phyloP scores from a whole-genome alignment of 768 basidiomycete genomes.

The Boletus rex-veris region DNA sequence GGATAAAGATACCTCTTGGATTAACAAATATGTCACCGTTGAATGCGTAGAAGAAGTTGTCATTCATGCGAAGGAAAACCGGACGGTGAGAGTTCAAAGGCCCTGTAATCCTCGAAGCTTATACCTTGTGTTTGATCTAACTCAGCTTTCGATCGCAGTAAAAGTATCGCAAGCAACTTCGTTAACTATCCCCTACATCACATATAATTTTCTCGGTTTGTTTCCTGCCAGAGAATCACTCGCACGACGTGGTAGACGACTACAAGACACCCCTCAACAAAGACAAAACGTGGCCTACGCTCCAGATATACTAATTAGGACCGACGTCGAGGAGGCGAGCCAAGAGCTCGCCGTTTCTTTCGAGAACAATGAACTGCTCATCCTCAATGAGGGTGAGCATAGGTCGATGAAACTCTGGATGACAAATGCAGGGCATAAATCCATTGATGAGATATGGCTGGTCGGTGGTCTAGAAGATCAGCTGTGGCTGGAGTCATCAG shows the following conservation, averaged over 20 bases:
- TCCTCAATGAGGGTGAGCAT: constrained; percentile 68
- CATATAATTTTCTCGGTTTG: constrained; percentile 70
- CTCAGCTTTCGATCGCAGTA: constrained; percentile 61
- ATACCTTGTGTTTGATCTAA: neutral
- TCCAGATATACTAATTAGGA: constrained; percentile 56
- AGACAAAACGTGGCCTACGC: constrained; percentile 68
- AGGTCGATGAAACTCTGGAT: constrained; percentile 53
- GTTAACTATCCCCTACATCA: constrained; percentile 53
- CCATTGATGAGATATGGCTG: constrained; percentile 70
- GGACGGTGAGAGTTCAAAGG: constrained; percentile 45
- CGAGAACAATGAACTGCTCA: constrained; percentile 48
- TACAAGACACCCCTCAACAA: constrained; percentile 73
- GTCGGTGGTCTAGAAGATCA: constrained; percentile 58
- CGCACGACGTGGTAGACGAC: constrained; percentile 64
- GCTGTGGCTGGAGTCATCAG: constrained; percentile 46
- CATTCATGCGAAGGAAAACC: constrained; percentile 61
- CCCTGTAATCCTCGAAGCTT: neutral
- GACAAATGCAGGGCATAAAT: constrained; percentile 59
- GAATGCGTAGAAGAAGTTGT: constrained; percentile 60
- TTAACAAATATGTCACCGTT: constrained; percentile 46
- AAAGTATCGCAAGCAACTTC: constrained; percentile 49
- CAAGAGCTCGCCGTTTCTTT: constrained; percentile 62
- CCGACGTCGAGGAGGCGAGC: constrained; percentile 60
- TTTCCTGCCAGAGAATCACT: constrained; percentile 67
- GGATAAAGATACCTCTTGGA: constrained; percentile 29